Evolutionary conservation across 768 basidiomycete genomes (phyloP).

Genomic region (Epithele typhae): DNA sequence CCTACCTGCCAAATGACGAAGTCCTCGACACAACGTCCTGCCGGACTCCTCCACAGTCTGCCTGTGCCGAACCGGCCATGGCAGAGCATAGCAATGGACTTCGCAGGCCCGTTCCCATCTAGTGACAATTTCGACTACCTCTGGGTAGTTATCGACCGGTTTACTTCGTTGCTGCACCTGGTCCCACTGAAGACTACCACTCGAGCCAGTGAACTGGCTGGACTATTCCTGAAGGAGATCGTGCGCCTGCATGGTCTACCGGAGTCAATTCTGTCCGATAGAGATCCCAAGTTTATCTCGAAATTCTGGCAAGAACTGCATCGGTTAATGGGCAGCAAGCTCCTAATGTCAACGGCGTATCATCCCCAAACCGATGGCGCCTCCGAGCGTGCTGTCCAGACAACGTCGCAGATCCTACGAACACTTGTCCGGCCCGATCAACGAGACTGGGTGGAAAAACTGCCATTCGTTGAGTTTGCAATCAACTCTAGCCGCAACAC

Average conservation of each 20-base stretch:
- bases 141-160: constrained; percentile 19
- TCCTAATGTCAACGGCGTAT: constrained; percentile 25
- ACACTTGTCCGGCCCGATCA: constrained; percentile 12
- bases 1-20: constrained; percentile 17
- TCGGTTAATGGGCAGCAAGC: constrained; percentile 15
- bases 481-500: constrained; percentile 28
- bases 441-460: constrained; percentile 26
- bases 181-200: constrained; percentile 6
- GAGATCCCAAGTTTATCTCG: constrained; percentile 32
- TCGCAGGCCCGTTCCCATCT: constrained; percentile 32
- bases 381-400: constrained; percentile 12
- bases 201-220: constrained; percentile 16
- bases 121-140: constrained; percentile 24
- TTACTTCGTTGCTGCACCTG: constrained; percentile 19
- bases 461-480: constrained; percentile 35
- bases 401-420: constrained; percentile 13
- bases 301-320: constrained; percentile 29
- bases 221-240: constrained; percentile 14
- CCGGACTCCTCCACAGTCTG: constrained; percentile 28
- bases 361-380: constrained; percentile 31
- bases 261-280: constrained; percentile 23
- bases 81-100: constrained; percentile 38
- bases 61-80: constrained; percentile 30
- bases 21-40: constrained; percentile 8
- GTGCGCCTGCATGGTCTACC: constrained; percentile 21